These are phyloP conservation scores for Lophiostoma macrostomum DNA, from an alignment of 495 filamentous ascomycete genomes.

Conservation along the genomic window DNA sequence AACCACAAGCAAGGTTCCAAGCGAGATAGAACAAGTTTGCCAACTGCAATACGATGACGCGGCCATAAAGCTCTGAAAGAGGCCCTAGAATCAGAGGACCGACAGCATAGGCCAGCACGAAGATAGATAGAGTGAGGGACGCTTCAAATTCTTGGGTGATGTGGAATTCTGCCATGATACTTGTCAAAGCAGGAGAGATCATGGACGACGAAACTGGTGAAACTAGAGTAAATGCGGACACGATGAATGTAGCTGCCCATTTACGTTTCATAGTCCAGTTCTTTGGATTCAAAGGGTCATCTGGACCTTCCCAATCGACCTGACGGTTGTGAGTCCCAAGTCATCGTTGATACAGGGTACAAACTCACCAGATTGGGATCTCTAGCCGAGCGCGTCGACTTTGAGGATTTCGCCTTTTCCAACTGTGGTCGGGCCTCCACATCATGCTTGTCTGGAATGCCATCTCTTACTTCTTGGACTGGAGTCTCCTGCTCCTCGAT, in stretches of 20 bases:
- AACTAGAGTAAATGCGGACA: conserved; percentile 60
- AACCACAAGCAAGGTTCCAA: conserved; percentile 44
- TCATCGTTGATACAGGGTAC: background rate
- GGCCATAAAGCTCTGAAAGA: conserved; percentile 42
- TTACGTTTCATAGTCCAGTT: conserved; percentile 52
- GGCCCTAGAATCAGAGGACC: conserved; percentile 48
- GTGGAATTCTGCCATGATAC: conserved; percentile 51
- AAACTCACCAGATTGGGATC: conserved; percentile 39
- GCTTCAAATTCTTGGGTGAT: conserved; percentile 55
- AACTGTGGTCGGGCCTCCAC: conserved; percentile 33
- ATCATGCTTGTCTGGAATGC: conserved; percentile 36
- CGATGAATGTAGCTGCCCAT: conserved; percentile 58
- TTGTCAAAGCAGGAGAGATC: conserved; percentile 68
- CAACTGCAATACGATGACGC: conserved; percentile 40
- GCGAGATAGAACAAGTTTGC: conserved; percentile 42
- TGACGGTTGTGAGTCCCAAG: background rate
- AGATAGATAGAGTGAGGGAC: conserved; percentile 65
- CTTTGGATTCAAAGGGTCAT: conserved; percentile 45
- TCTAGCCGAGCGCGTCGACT: conserved; percentile 33
- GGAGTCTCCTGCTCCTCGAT: conserved; percentile 22
- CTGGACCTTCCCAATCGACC: conserved; percentile 42
- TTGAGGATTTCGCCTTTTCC: conserved; percentile 36
- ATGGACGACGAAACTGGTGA: conserved; percentile 70
- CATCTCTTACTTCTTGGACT: conserved; percentile 33
- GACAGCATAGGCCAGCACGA: conserved; percentile 71